Evolutionary conservation across 768 basidiomycete species (phyloP).

Genomic region (Leucogyrophana mollusca): DNA sequence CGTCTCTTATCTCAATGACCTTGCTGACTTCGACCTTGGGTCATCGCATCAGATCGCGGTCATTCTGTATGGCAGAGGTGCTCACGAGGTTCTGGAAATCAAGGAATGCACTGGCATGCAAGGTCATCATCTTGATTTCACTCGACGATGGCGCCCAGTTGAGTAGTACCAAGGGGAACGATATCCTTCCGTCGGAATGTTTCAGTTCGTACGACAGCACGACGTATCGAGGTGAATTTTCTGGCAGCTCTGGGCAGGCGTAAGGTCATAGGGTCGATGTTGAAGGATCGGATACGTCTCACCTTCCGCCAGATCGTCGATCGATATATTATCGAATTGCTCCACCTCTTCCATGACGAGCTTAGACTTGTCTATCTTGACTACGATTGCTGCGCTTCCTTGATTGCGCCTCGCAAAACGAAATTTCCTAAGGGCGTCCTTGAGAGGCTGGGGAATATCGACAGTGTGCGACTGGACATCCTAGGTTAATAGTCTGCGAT

Average conservation of each 20-base stretch:
- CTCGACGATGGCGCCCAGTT: conserved; percentile 85
- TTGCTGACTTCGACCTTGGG: conserved; percentile 72
- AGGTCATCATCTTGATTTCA: conserved; percentile 72
- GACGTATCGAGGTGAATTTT: conserved; percentile 84
- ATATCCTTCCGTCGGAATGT: conserved; percentile 80
- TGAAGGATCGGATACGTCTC: conserved; percentile 7
- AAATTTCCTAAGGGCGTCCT: conserved; percentile 82
- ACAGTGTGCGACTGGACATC: conserved; percentile 64
- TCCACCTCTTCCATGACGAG: conserved; percentile 84
- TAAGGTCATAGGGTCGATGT: not conserved
- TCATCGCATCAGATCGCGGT: conserved; percentile 3
- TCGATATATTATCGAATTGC: conserved; percentile 69
- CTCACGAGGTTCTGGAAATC: conserved; percentile 79
- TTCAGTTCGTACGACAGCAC: conserved; percentile 79
- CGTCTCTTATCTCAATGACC: conserved; percentile 80
- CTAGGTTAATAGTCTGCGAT: not conserved
- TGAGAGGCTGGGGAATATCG: conserved; percentile 80
- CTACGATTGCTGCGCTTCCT: conserved; percentile 75
- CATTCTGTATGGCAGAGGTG: not conserved
- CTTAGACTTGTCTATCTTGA: conserved; percentile 87
- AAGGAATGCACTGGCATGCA: conserved; percentile 81
- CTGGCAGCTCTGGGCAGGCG: conserved; percentile 68
- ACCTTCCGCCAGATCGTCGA: conserved; percentile 91
- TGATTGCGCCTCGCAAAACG: conserved; percentile 63
- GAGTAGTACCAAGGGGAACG: conserved; percentile 81